Percentiles rank a stretch among this genome's conserved stretches.
Evolutionary conservation across 306 rosid species (phyloP).

Genomic region (Vicia sativa): DNA sequence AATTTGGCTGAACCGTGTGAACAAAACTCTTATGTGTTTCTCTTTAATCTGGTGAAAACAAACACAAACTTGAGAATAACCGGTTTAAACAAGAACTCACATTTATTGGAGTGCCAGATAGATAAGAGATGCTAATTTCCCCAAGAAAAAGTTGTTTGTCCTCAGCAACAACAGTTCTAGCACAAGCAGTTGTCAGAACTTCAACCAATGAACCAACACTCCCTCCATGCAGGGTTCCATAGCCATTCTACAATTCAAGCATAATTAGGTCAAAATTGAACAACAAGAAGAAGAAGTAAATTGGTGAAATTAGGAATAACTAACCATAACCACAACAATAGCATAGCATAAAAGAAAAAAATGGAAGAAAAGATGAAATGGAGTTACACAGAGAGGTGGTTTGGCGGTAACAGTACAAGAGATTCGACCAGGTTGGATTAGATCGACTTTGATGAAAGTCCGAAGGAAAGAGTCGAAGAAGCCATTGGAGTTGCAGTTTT

Average conservation of each 20-base stretch:
- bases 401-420: slow-evolving; percentile 1
- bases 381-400: slow-evolving; percentile 33
- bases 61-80: no score
- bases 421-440: slow-evolving; percentile 22
- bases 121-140: slow-evolving; percentile 52
- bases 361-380: not conserved
- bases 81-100: no score
- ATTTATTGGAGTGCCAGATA: slow-evolving; percentile 42
- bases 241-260: slow-evolving; percentile 47
- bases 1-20: no score
- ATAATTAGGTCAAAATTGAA: not conserved
- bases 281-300: no score
- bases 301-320: no score
- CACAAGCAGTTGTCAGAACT: slow-evolving; percentile 46
- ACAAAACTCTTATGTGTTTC: no score
- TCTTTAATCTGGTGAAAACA: no score
- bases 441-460: slow-evolving; percentile 22
- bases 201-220: slow-evolving; percentile 46
- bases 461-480: not conserved
- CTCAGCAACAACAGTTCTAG: slow-evolving; percentile 51
- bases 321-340: no score
- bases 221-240: slow-evolving; percentile 51
- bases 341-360: no score
- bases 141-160: slow-evolving; percentile 52
- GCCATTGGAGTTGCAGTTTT: not conserved